Conservation (phyloP, 345 rosid species). For the Citrus sinensis region DVS_A1.0 CM039162.1:1576001-1576500, state of each 20-base stretch:
- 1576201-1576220: slow-evolving; percentile 44
- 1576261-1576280: neutral
- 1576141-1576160: neutral
- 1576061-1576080: neutral
- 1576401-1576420: slow-evolving; percentile 47
- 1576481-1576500: neutral
- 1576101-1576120: neutral
- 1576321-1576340: neutral
- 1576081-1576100: neutral
- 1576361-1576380: slow-evolving; percentile 36
- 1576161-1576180: slow-evolving; percentile 14
- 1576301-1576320: no score
- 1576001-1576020: neutral
- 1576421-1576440: slow-evolving; percentile 33
- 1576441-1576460: neutral
- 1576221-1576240: slow-evolving; percentile 33
- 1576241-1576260: neutral
- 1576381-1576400: slow-evolving; percentile 31
- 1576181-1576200: slow-evolving; percentile 33
- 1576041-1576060: neutral
- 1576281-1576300: neutral
- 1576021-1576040: neutral
- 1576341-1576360: slow-evolving; percentile 13
- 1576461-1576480: neutral
- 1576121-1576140: neutral